Conservation (phyloP, 2,329 filamentous ascomycete species). For the Colletotrichum shisoi region DNA sequence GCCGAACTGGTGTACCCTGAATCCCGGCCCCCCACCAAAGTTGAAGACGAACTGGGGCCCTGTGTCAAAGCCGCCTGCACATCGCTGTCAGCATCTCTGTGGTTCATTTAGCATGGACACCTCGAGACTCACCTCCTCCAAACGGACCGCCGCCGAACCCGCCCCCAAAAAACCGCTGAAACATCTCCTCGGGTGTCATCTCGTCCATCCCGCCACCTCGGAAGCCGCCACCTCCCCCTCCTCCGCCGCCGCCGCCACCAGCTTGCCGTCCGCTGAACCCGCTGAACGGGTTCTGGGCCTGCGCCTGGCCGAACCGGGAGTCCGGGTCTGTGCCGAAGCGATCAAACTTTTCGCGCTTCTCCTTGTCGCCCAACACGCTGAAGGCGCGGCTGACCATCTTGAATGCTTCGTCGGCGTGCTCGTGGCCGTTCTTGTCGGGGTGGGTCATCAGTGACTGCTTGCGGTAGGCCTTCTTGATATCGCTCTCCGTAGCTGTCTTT, state of each 20-base stretch:
- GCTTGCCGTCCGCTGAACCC: constrained; percentile 63
- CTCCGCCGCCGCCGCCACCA: constrained; percentile 47
- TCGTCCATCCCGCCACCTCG: constrained; percentile 83
- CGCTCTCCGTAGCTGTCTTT: constrained; percentile 74
- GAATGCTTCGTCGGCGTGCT: constrained; percentile 95
- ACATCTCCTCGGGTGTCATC: constrained; percentile 95
- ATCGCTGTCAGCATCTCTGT: constrained; percentile 19
- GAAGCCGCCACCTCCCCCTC: constrained; percentile 61
- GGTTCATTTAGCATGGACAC: not conserved
- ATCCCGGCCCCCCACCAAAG: constrained; percentile 86
- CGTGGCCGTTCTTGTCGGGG: constrained; percentile 98
- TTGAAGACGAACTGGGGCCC: constrained; percentile 95
- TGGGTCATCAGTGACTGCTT: constrained; percentile 94
- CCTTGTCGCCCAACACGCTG: constrained; percentile 88
- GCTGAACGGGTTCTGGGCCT: constrained; percentile 69
- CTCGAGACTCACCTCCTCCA: constrained; percentile 51
- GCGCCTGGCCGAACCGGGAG: constrained; percentile 75
- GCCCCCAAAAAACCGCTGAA: constrained; percentile 91
- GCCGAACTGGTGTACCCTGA: constrained; percentile 95
- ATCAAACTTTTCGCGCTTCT: constrained; percentile 91
- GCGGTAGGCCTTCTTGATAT: constrained; percentile 98
- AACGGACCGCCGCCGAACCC: constrained; percentile 68
- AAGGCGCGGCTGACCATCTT: constrained; percentile 97
- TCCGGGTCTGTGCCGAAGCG: constrained; percentile 92
- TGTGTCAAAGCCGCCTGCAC: constrained; percentile 69